Conservation (phyloP, 1,139 yeast species). For the Magnusiomyces ingens region DNA sequence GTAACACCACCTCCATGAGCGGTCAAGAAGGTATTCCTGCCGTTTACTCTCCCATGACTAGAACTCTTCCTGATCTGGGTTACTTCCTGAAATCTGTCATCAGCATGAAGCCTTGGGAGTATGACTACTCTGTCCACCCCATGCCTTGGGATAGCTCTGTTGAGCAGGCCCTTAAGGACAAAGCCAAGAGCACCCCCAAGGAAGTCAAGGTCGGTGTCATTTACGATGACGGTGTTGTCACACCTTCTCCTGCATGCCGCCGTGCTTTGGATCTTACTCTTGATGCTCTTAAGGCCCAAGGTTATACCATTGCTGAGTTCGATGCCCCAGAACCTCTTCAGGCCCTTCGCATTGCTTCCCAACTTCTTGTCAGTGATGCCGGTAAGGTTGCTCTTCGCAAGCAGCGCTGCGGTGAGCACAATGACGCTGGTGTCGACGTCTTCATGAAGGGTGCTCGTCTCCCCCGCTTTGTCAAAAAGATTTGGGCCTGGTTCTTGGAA, state of each 20-base stretch:
- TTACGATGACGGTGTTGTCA: slow-evolving; percentile 41
- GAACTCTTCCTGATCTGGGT: slow-evolving; percentile 56
- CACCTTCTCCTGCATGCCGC: slow-evolving; percentile 57
- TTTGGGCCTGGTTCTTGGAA: slow-evolving; percentile 35
- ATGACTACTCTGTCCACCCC: slow-evolving; percentile 49
- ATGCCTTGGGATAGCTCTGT: slow-evolving; percentile 49
- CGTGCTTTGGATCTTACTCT: slow-evolving; percentile 46
- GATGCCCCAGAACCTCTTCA: slow-evolving; percentile 42
- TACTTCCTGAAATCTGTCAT: slow-evolving; percentile 52
- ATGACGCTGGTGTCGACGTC: slow-evolving; percentile 36
- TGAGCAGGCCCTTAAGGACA: slow-evolving; percentile 38
- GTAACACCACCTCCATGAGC: slow-evolving; percentile 45
- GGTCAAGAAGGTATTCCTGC: slow-evolving; percentile 52
- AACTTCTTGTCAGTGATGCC: slow-evolving; percentile 34
- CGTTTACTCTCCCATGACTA: slow-evolving; percentile 52
- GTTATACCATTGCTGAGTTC: slow-evolving; percentile 59
- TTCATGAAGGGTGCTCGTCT: slow-evolving; percentile 29
- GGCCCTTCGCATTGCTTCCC: slow-evolving; percentile 36
- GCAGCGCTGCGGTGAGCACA: slow-evolving; percentile 31
- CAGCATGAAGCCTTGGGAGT: slow-evolving; percentile 58
- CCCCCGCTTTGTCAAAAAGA: slow-evolving; percentile 33
- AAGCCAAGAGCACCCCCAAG: slow-evolving; percentile 34
- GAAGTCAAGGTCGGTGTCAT: slow-evolving; percentile 44
- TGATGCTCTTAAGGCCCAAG: slow-evolving; percentile 43
- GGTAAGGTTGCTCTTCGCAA: slow-evolving; percentile 31